A percentile compares a stretch with the other conserved stretches of the same genome.
Conservation (phyloP, 2,329 filamentous ascomycete genomes). For the Cytospora piceae region DNA sequence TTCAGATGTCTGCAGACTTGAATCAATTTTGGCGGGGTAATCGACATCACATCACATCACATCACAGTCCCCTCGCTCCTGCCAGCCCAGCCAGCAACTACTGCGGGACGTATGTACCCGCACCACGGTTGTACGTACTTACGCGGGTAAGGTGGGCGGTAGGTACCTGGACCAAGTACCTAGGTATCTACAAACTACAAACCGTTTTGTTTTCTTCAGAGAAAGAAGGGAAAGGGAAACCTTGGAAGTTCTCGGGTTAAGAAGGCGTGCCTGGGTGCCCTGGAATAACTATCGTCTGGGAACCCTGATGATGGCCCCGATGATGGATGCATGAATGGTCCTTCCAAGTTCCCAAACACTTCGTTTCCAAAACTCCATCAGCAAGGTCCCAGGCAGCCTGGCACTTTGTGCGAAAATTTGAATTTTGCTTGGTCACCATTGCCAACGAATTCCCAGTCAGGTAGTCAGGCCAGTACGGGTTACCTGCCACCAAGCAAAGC, state of each 20-base stretch:
- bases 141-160: too few species aligned
- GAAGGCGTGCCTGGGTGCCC: too few species aligned
- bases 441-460: conserved; percentile 15
- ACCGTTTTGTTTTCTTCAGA: background rate
- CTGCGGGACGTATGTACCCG: too few species aligned
- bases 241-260: too few species aligned
- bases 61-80: background rate
- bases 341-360: background rate
- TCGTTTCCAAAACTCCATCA: background rate
- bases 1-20: too few species aligned
- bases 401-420: conserved; percentile 6
- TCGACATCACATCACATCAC: background rate
- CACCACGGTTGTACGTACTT: too few species aligned
- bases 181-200: background rate
- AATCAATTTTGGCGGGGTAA: background rate
- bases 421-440: conserved; percentile 22
- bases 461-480: background rate
- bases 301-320: background rate
- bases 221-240: background rate
- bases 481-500: background rate
- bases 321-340: background rate
- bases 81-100: background rate
- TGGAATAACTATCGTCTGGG: background rate
- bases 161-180: background rate
- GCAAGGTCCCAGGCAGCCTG: background rate